Percentiles rank a stretch among this genome's conserved stretches.
Conservation (phyloP, 192 early-diverging fungal species). For the Backusella westeae region DNA sequence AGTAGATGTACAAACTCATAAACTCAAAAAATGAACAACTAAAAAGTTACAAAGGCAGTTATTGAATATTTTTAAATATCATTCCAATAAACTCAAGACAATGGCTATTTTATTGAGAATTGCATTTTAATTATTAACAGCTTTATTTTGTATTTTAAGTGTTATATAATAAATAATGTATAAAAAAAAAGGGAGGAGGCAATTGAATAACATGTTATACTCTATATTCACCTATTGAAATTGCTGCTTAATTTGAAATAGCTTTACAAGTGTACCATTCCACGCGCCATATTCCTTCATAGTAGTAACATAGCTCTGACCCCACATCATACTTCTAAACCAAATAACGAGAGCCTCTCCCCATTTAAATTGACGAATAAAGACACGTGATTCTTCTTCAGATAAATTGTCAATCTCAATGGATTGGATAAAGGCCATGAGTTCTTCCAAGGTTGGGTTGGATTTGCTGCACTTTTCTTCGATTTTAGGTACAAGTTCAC, state of each 20-base stretch:
- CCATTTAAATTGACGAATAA: constrained; percentile 60
- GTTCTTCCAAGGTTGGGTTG: constrained; percentile 60
- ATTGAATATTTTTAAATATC: background rate
- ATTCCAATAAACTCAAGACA: background rate
- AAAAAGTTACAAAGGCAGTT: background rate
- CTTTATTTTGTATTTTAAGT: background rate
- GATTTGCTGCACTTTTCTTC: constrained; percentile 59
- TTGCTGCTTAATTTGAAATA: constrained; percentile 50
- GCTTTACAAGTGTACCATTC: constrained; percentile 60
- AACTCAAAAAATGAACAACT: background rate
- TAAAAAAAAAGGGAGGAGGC: too few relatives aligned
- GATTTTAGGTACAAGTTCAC: constrained; percentile 65
- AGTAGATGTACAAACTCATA: background rate
- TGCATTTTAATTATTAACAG: background rate
- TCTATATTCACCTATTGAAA: background rate
- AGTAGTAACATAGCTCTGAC: constrained; percentile 61
- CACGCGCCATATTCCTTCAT: constrained; percentile 59
- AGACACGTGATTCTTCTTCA: constrained; percentile 46
- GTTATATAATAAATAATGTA: background rate
- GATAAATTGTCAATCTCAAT: constrained; percentile 40
- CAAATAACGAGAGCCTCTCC: constrained; percentile 64
- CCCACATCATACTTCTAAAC: constrained; percentile 71
- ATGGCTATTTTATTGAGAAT: background rate
- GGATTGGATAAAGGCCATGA: constrained; percentile 50
- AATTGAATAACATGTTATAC: background rate